Conservation (phyloP, 192 early-diverging fungal genomes). For the Coemansia sp. region DNA sequence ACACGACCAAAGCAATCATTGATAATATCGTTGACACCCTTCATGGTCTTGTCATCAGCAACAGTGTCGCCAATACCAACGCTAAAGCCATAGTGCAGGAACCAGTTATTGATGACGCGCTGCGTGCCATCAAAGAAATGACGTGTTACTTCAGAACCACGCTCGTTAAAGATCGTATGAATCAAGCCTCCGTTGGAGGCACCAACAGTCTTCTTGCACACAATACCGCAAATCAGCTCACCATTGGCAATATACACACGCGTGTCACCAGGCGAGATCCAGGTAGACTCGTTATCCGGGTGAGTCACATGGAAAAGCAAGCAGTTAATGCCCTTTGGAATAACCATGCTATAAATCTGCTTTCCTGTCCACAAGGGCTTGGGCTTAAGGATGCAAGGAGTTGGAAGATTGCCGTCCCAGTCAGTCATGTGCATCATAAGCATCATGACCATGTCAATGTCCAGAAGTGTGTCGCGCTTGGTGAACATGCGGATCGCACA, state of each 20-base stretch:
- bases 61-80: slow-evolving; percentile 98
- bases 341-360: slow-evolving; percentile 92
- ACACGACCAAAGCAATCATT: slow-evolving; percentile 75
- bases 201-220: slow-evolving; percentile 95
- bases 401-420: slow-evolving; percentile 93
- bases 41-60: slow-evolving; percentile 81
- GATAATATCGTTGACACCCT: slow-evolving; percentile 75
- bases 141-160: slow-evolving; percentile 83
- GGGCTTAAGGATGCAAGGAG: slow-evolving; percentile 93
- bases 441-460: slow-evolving; percentile 90
- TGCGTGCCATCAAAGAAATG: slow-evolving; percentile 91
- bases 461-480: slow-evolving; percentile 86
- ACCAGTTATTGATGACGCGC: slow-evolving; percentile 93
- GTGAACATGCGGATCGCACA: slow-evolving; percentile 96
- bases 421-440: slow-evolving; percentile 93
- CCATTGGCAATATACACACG: slow-evolving; percentile 90
- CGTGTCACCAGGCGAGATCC: slow-evolving; percentile 87
- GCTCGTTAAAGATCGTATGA: slow-evolving; percentile 94
- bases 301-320: slow-evolving; percentile 72
- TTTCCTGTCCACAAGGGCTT: slow-evolving; percentile 98
- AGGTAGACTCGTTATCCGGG: slow-evolving; percentile 74
- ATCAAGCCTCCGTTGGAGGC: slow-evolving; percentile 81
- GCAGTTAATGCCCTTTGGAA: slow-evolving; percentile 92
- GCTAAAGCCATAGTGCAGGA: slow-evolving; percentile 92
- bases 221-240: slow-evolving; percentile 87